Evolutionary conservation across 805 yeast genomes (phyloP), one percentile per base, ranked within the genome.

Genomic region (Sugiyamaella valdiviana): DNA sequence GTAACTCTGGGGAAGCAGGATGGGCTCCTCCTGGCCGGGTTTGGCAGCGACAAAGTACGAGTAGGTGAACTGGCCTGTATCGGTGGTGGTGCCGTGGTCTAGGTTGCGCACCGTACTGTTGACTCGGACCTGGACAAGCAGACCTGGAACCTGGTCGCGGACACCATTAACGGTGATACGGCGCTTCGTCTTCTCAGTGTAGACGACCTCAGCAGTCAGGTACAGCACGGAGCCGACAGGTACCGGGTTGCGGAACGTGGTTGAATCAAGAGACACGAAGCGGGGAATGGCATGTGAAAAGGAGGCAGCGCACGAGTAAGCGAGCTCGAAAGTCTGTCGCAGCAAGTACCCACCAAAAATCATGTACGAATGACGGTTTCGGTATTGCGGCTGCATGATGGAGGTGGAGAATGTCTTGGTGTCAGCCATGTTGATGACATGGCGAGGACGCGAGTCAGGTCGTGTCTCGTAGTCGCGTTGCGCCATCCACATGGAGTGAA

Each of bases 331-430:
- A 2, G 95, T 80, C 68, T 89, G 95, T 66, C 96, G 80, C 73
- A 90, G 77, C 61, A 90, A 71, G 61, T 90, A 90, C 23, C 98
- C 98, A 58, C 98, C 98, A 66, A 90, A 90, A 41, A 90, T 86
- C 87, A 89, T 88, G 68, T 84, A 87, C 2, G 95, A 85, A 64
- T 90, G 96, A 64, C 96, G 79, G 71, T 90, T 90, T 68, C 97
- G 79, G 70, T 89, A 90, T 70, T 90, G 97, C 1, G 97, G 97
- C 68, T 90, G 97, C 91, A 90, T 91, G 67, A 89, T 81, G 60
- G 83, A 76, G 5, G 96, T 86, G 9, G 95, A 84, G 45, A 77
- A 71, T 46, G 85, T 75, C 45, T 65, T 69, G 1, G 96, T 82
- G 53, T 86, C 83, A 44, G 77, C 74, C 95, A 88, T 85, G 56